Base-by-base conservation (phyloP, 23 red algal genomes). In the Gracilaria vermiculophylla region DNA sequence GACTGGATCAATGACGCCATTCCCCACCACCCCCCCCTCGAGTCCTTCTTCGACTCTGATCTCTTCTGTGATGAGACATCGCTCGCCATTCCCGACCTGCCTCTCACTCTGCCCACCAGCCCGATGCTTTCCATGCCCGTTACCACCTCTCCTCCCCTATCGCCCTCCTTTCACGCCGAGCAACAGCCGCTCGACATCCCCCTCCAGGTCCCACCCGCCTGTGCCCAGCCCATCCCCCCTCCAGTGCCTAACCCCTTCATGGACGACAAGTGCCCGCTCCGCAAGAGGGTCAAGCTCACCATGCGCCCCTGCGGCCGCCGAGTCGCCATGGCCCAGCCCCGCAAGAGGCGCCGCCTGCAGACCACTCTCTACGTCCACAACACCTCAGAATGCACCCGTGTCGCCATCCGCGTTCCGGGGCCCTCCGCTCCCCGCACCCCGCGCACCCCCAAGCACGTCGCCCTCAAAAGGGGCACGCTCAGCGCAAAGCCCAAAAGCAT, bases 241-340 rank as follows among this genome's bases (percentile, higher is more conserved):
- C 76, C 28, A 9, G 5, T 9, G 3, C 11, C 10, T 8, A 39
- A 62, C 36, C 76, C 87, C 5, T 91, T 91, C 32, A 23, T 79
- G 37, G 87, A 91, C 60, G 87, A 91, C 1, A 80, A 67, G 11
- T 91, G 87, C 23, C 87, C 87, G 20, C 76, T 91, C 40, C 72
- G 87, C 58, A 52, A 62, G 20, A 53, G 87, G 36, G 87, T 91
- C 16, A 91, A 91, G 51, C 52, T 91, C 40, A 91, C 87, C n/a
- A 43, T 91, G 7, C 37, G 55, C 25, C 67, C 84, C n/a, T 66
- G 1, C 21, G 73, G 58, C 29, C 74, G 58, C 13, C 44, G 51
- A 8, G 42, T 88, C n/a, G 11, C n/a, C 69, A 52, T 53, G 31
- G 66, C 70, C 27, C 23, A n/a, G 5, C 50, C 48, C 20, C 49